Conservation (phyloP, 2,329 filamentous ascomycete species). For the Coniochaeta sp. region DNA sequence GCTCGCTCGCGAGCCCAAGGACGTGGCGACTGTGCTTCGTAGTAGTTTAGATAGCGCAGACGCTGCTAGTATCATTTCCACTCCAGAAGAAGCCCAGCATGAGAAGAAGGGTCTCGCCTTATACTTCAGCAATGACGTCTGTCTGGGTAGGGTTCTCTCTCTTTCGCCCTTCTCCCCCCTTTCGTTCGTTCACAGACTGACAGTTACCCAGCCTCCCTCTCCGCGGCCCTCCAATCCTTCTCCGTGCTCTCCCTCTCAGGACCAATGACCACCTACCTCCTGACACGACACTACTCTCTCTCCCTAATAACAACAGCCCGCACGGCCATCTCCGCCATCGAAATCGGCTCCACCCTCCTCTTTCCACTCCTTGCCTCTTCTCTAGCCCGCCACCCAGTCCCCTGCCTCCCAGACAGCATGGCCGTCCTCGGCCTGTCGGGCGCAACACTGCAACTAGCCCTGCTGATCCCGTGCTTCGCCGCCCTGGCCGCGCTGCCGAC, state of each 20-base stretch:
- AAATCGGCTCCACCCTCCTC: constrained; percentile 7
- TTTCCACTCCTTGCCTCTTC: constrained; percentile 5
- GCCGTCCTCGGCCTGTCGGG: constrained; percentile 4
- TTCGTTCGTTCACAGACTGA: neutral
- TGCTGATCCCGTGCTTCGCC: constrained; percentile 5
- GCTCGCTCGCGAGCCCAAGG: constrained; percentile 3
- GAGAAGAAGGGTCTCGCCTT: neutral
- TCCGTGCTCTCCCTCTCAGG: constrained; percentile 8
- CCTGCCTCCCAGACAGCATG: constrained; percentile 2
- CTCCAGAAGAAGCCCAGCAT: neutral
- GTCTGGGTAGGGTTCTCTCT: neutral
- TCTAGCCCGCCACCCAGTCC: neutral
- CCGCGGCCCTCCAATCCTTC: constrained; percentile 7
- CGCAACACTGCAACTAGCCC: constrained; percentile 5
- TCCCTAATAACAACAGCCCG: constrained; percentile 6
- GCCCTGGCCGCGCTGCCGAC: constrained; percentile 2
- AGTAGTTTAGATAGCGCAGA: neutral
- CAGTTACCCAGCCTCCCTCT: constrained; percentile 3
- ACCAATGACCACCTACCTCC: constrained; percentile 8
- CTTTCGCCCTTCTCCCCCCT: neutral
- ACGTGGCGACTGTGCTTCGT: neutral
- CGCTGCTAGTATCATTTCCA: neutral
- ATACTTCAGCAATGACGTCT: constrained; percentile 5
- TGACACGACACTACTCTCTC: constrained; percentile 4
- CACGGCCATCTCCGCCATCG: constrained; percentile 5